Evolutionary conservation across 352 stramenopile species (phyloP), one percentile per base, ranked within the genome.

Genomic region (Lagenidium sp.): DNA sequence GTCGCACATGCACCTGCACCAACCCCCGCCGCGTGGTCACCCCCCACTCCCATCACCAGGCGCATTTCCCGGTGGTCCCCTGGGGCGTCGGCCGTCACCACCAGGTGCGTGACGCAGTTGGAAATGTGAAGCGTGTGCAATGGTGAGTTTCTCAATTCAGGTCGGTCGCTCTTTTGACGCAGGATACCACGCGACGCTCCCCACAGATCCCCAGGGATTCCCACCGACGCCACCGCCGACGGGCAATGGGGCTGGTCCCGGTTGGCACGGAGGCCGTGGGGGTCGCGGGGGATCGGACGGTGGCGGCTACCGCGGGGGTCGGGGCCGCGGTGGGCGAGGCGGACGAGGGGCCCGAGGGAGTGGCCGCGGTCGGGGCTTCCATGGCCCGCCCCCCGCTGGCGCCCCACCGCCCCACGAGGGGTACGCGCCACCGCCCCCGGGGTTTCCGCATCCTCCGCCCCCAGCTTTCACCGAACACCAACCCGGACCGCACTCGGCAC

Each of bases 351-450:
- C 15, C n/a, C 29, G 29, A 34, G 29, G 29, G n/a, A 15, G 29
- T 34, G 29, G 29, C 29, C 29, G 29, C n/a, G 29, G 29, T 34
- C 29, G 29, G 11, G 29, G 29, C 11, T 15, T 11, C 16, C 12
- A 20, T 39, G 34, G 34, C n/a, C 34, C 34, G 16, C 8, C 34
- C n/a, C 28, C 28, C 15, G 28, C 15, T 32, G 28, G 28, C 28
- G 8, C 8, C 28, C n/a, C n/a, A n/a, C n/a, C n/a, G n/a, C 23
- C 34, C 0, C 34, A 41, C 19, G 24, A 47, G 16, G 6, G 8
- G 12, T 41, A 25, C 23, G 50, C 41, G 1, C 50, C 36, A 13
- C 51, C 50, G 10, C 50, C 50, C 1, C 50, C 42, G 12, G 36
- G 25, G 2, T 25, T 30, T 35, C 37, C 46, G 18, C 22, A 22